Conservation (phyloP, 106 monocot species). For the Dendrobium huoshanense region DNA sequence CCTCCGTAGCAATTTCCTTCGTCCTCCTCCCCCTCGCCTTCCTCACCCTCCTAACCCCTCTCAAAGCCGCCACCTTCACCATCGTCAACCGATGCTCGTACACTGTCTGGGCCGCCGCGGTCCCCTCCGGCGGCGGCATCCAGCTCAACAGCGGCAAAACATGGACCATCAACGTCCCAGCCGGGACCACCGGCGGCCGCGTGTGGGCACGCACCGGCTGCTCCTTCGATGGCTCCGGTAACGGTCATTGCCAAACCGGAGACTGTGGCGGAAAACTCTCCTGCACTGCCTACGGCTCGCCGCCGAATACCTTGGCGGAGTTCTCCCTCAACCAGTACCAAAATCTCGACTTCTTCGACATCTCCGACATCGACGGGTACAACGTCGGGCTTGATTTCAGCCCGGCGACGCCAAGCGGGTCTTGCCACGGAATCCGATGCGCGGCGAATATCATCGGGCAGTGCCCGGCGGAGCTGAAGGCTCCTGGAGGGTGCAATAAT, state of each 20-base stretch:
- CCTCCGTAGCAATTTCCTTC: not conserved
- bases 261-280: not conserved
- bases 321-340: conserved; percentile 4
- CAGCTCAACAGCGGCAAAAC: not conserved
- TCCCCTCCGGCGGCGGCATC: not conserved
- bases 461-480: conserved; percentile 31
- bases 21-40: not conserved
- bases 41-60: not conserved
- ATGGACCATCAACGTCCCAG: not conserved
- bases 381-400: conserved; percentile 32
- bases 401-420: conserved; percentile 9
- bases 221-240: not conserved
- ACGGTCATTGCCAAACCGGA: not conserved
- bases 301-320: not conserved
- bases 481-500: conserved; percentile 34
- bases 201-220: conserved; percentile 3
- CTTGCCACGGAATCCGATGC: conserved; percentile 11
- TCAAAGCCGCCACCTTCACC: not conserved
- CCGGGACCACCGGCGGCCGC: not conserved
- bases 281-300: not conserved
- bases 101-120: conserved; percentile 1
- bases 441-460: conserved; percentile 17
- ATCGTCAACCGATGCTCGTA: not conserved
- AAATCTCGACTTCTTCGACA: conserved; percentile 24
- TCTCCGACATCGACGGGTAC: conserved; percentile 30